Evolutionary conservation across 768 basidiomycete species (phyloP), one percentile per base, ranked within the genome.

Genomic region (Lactifluus pinguis): DNA sequence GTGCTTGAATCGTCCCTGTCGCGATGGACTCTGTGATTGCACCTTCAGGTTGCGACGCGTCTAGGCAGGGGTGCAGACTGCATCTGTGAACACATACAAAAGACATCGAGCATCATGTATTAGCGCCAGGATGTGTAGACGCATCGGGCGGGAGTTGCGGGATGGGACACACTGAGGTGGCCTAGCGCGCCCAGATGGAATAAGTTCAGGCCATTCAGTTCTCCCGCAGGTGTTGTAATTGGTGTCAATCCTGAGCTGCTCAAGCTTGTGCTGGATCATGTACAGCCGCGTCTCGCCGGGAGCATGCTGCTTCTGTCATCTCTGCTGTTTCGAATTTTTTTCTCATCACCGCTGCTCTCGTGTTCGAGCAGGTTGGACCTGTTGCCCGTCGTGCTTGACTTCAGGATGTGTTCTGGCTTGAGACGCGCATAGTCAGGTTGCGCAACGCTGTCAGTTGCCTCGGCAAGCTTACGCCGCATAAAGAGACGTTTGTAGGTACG

Each of bases 401-500:
- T n/a, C n/a, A n/a, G n/a, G n/a, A n/a, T n/a, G n/a, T n/a, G n/a
- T n/a, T n/a, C n/a, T n/a, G n/a, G n/a, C n/a, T 73, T 80, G 54
- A 78, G 57, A 68, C 76, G 65, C 68, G 66, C 64, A 0, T 69
- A 36, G 15, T 65, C 68, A n/a, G 69, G 63, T 53, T 70, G n/a
- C n/a, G 72, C 70, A 9, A 61, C 68, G n/a, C n/a, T 69, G 44
- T 76, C 85, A 32, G 68, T 67, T 36, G 75, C 70, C 32, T 75
- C 71, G 3, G 47, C 87, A n/a, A n/a, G 79, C 69, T 81, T 84
- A 32, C 81, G 79, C 6, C 87, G 82, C 88, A 89, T 89, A 64
- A 86, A 80, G 6, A 89, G 73, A 44, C 86, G 77, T 60, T 87
- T 88, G 81, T 63, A n/a, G n/a, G n/a, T n/a, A n/a, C 79, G 82